Base-by-base conservation (phyloP, 192 early-diverging fungal species). In the Linnemannia zychae region DNA sequence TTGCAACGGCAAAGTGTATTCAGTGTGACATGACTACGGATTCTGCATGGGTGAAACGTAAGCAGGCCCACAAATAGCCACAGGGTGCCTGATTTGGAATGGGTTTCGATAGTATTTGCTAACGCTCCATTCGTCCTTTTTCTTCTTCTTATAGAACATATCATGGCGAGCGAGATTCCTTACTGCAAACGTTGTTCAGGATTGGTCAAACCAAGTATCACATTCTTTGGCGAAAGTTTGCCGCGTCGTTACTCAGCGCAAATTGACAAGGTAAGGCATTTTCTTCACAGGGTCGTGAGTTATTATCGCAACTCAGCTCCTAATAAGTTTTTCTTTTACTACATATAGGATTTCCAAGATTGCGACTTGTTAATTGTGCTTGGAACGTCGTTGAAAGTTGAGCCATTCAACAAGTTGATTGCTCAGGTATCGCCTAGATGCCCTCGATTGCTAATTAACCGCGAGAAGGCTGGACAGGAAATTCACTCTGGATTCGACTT, bases 171-270 rank as follows among this genome's bases (percentile, higher is more conserved):
- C 36, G 82, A 89, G 44, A 92, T 97, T 22, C 96, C 97, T 7
- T 87, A 83, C 31, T 99, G 98, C 79, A 72, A 75, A 18, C 20
- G 73, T 36, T 99, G 98, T 88, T 74, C 77, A 31, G 87, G 93
- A 9, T 86, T 96, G 18, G 93, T 99, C 79, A 99, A 99, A 79
- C 98, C 97, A 13, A 93, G 97, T 76, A 99, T 99, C 75, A 97
- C 96, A 0, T 99, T 99, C 79, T 99, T 99, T 89, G 97, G 97
- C 24, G 96, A 99, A 85, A 80, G 87, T 24, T 88, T 99, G 67
- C 98, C 98, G 13, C 76, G 88, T 20, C 92, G 93, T 31, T 99
- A 98, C 72, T 92, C 76, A 69, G 89, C 24, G 79, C 53, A 79
- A 73, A 71, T 71, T 17, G 74, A 85, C 7, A 71, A 40, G 1